Conservation (phyloP, 352 stramenopile genomes). For the Phytophthora fragariaefolia region DNA sequence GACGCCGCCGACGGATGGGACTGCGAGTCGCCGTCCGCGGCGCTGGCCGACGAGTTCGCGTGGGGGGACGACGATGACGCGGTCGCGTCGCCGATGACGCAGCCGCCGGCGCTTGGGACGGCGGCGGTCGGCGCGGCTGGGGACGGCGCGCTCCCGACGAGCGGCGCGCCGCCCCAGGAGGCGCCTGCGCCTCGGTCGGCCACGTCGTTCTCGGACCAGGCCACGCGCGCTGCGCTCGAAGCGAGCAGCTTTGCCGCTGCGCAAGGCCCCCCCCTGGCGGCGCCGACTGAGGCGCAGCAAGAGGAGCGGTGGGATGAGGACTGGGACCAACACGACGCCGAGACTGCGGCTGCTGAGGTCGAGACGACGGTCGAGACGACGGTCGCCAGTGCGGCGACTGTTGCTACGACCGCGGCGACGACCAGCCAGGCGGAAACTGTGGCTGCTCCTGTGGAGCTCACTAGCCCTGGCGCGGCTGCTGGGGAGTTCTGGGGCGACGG, state of each 20-base stretch:
- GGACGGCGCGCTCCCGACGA: too few species aligned
- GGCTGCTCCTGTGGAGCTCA: slow-evolving; percentile 36
- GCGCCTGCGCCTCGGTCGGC: slow-evolving; percentile 1
- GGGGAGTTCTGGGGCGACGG: slow-evolving; percentile 74
- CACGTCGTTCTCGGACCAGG: slow-evolving; percentile 12
- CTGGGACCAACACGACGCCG: slow-evolving; percentile 20
- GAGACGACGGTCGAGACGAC: slow-evolving; percentile 2
- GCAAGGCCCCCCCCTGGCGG: background rate
- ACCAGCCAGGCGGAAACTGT: slow-evolving; percentile 13
- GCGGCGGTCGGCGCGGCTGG: too few species aligned
- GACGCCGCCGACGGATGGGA: slow-evolving; percentile 81
- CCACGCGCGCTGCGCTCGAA: slow-evolving; percentile 7
- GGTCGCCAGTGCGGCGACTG: background rate
- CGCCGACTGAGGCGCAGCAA: slow-evolving; percentile 11
- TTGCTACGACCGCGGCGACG: slow-evolving; percentile 8
- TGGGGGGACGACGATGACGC: slow-evolving; percentile 56
- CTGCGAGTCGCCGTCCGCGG: slow-evolving; percentile 67
- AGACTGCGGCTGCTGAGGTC: background rate
- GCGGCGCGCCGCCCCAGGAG: too few species aligned
- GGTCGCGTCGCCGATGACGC: slow-evolving; percentile 17
- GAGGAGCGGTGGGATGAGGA: slow-evolving; percentile 27
- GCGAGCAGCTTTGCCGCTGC: slow-evolving; percentile 1
- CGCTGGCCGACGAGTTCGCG: slow-evolving; percentile 43
- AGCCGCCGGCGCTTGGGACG: slow-evolving; percentile 11
- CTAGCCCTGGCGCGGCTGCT: slow-evolving; percentile 39